Evolutionary conservation across 176 grass and related monocot genomes (phyloP), one percentile per base, ranked within the genome.

Genomic region (Eleusine indica): DNA sequence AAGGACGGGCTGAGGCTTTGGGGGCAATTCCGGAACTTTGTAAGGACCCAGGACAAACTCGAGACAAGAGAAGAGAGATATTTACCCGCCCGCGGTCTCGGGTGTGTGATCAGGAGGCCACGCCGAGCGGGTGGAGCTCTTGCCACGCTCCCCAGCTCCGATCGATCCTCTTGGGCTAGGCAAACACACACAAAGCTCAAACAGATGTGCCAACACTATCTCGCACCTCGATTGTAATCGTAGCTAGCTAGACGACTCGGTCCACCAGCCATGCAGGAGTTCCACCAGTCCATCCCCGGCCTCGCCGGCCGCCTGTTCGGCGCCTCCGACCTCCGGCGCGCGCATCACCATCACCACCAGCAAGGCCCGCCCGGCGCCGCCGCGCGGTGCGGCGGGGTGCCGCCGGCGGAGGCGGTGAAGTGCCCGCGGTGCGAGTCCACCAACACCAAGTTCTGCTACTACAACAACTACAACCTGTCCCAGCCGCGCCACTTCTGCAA

Each of bases 371-470:
- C 80, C 3, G 74, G 57, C 7, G 52, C 74, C 7, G 74, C 46
- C 4, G 53, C 80, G 47, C 68, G 80, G 61, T 83, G 84, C 61
- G 80, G 80, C 25, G 75, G 85, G 1, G 89, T 52, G 7, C 41
- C 76, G 63, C 7, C 79, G 28, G 75, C 91, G 1, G 89, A 91
- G 83, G 92, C 89, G 16, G 81, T 94, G 10, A 94, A 92, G 92
- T 97, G 95, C 81, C 95, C 95, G 39, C 87, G 95, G 37, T 97
- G 95, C 66, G 95, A 97, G 41, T 97, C 95, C 12, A 91, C 92
- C 52, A 91, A 94, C 90, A 97, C 95, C 76, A 97, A 97, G 83
- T 97, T 97, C 92, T 98, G 95, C 82, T 98, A 98, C 88, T 98
- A 94, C 89, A 98, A 98, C 90, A 98, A 98, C 79, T 93, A 98